Evolutionary conservation across 2,329 filamentous ascomycete species (phyloP), one percentile per base, ranked within the genome.

Genomic region (Neocatenulostroma microsporum): DNA sequence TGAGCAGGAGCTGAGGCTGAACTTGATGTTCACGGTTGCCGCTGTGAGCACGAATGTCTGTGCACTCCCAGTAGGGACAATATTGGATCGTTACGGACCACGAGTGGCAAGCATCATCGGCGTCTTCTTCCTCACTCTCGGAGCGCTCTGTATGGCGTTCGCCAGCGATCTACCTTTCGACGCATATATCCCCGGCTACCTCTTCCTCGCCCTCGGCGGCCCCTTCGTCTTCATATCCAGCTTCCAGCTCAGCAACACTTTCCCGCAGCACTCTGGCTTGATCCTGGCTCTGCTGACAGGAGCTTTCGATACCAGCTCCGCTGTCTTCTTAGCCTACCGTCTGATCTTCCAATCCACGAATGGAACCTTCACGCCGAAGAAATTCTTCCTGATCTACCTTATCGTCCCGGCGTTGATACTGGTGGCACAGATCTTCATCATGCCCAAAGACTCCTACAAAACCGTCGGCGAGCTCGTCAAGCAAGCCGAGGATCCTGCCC

Each of bases 1-100:
- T 42, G 66, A 68, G 41, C 76, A 80, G 51, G 73, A 74, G 45
- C 57, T 76, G 39, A 58, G 54, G 43, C 71, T 94, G 36, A 94
- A 94, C 58, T 68, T 94, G 48, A 93, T 94, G 82, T 94, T 94
- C 67, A 91, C 86, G 5, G 74, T 87, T 34, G 87, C 87, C 10
- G 86, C 85, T 10, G 86, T 94, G 9, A 83, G 77, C 2, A 91
- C 86, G 35, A 94, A 94, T 54, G 81, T 94, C 11, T 84, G 79
- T 19, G 86, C 87, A 3, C 69, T 94, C 6, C 84, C 86, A 2
- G 78, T 93, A 10, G 88, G 88, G 29, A 84, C 84, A 2, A 81
- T 94, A 29, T 72, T 94, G 17, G 88, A 94, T 60, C 72, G 78
- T 46, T 88, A 77, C 54, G 88, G 88, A 1, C 87, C 87, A 10